Evolutionary conservation across 208 protist genomes (phyloP).

Genomic region (Acanthamoeba polyphaga): DNA sequence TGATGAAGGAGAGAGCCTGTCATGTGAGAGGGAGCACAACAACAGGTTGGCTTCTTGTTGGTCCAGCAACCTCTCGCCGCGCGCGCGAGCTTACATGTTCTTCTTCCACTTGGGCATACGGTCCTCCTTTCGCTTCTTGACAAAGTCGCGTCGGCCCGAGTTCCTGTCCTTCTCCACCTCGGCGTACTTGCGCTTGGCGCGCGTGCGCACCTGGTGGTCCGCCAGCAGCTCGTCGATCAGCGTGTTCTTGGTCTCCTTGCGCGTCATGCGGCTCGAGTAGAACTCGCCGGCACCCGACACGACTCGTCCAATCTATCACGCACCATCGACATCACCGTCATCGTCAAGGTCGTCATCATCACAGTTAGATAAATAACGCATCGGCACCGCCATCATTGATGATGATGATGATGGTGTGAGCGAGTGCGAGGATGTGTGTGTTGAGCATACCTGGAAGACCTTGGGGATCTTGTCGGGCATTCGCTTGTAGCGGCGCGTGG

Average conservation of each 20-base stretch:
- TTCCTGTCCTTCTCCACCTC: slow-evolving; percentile 14
- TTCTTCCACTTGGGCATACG: slow-evolving; percentile 53
- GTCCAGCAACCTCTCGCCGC: neutral
- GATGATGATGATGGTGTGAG: neutral
- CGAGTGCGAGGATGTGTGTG: neutral
- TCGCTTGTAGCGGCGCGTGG: slow-evolving; percentile 68
- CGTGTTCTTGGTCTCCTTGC: neutral
- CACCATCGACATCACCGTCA: neutral
- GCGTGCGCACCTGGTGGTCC: neutral
- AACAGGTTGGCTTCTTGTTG: neutral
- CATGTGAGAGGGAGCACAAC: neutral
- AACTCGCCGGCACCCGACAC: slow-evolving; percentile 19
- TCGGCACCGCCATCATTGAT: neutral
- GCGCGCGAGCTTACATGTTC: slow-evolving; percentile 11
- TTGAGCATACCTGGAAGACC: slow-evolving; percentile 31
- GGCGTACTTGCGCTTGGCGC: slow-evolving; percentile 58
- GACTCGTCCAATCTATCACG: slow-evolving; percentile 40
- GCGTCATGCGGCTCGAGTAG: slow-evolving; percentile 52
- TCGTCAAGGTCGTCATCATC: neutral
- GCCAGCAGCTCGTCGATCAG: slow-evolving; percentile 54
- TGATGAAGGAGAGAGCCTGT: neutral
- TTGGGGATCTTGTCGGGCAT: slow-evolving; percentile 34
- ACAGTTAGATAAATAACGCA: neutral
- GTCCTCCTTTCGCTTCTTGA: slow-evolving; percentile 17
- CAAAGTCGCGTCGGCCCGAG: neutral